These are phyloP conservation scores for Musa schizocarpa DNA, from an alignment of 176 grass and related monocot species.

Conservation along the genomic window DNA sequence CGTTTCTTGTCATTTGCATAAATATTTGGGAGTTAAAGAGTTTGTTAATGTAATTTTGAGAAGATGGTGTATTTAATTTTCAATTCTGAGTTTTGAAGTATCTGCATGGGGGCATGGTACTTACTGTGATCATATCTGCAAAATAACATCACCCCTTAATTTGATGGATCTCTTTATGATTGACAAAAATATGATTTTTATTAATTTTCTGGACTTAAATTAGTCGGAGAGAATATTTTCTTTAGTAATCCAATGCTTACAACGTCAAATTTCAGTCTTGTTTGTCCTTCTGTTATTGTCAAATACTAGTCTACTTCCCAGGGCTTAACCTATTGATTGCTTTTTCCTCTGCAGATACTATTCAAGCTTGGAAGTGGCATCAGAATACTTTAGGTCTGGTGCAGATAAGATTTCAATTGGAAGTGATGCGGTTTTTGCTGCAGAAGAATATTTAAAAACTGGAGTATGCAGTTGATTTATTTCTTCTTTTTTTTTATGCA, in stretches of 20 bases:
- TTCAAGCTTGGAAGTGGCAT: constrained; percentile 97
- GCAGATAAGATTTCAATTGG: constrained; percentile 98
- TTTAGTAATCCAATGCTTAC: neutral
- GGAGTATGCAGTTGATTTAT: constrained; percentile 43
- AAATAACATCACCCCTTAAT: too few relatives aligned
- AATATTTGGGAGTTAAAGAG: too few relatives aligned
- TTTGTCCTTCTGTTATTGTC: neutral
- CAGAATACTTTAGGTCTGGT: constrained; percentile 97
- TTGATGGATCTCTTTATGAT: too few relatives aligned
- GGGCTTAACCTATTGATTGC: neutral
- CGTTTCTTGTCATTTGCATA: too few relatives aligned
- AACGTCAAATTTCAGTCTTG: neutral
- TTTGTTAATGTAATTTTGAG: too few relatives aligned
- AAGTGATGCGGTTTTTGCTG: constrained; percentile 94
- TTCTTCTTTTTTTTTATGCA: neutral
- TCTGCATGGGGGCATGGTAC: too few relatives aligned
- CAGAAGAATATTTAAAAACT: constrained; percentile 81
- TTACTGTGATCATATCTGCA: too few relatives aligned
- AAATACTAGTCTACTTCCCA: neutral
- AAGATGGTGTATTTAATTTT: too few relatives aligned
- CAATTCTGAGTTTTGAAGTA: too few relatives aligned
- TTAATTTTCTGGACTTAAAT: neutral
- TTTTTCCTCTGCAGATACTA: constrained; percentile 54
- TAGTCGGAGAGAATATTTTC: neutral
- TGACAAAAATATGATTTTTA: neutral